Percentiles rank a stretch among this genome's conserved stretches.
These are phyloP conservation scores for Artomyces pyxidatus DNA, from an alignment of 768 basidiomycete genomes.

Conservation along the genomic window DNA sequence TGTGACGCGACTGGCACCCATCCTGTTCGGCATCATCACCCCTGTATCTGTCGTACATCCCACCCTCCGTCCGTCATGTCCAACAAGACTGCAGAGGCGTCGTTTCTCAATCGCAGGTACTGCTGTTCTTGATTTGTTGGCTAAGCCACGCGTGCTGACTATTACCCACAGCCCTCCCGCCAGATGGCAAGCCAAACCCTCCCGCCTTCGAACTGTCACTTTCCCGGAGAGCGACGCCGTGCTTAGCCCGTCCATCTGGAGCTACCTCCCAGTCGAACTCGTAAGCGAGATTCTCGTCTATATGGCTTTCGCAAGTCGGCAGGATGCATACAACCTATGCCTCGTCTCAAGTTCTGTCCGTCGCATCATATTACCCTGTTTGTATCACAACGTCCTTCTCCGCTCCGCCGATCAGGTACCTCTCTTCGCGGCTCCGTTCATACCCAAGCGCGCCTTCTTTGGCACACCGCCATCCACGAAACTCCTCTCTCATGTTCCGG, in stretches of 20 bases:
- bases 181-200: neutral
- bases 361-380: constrained; percentile 12
- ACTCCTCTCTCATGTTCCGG: constrained; percentile 2
- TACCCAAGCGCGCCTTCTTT: neutral
- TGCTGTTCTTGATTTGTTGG: too few species aligned
- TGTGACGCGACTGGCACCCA: too few species aligned
- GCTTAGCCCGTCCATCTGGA: constrained; percentile 6
- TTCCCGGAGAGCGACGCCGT: neutral
- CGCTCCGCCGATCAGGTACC: constrained; percentile 13
- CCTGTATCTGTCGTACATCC: too few species aligned
- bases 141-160: too few species aligned
- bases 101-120: too few species aligned
- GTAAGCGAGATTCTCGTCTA: constrained; percentile 12
- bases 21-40: too few species aligned
- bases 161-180: neutral
- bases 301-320: constrained; percentile 11
- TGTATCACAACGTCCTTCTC: constrained; percentile 15
- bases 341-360: constrained; percentile 17
- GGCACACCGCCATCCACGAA: neutral
- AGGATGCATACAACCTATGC: constrained; percentile 11
- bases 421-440: constrained; percentile 13
- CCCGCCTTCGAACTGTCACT: neutral
- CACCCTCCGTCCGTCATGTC: too few species aligned
- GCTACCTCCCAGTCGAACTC: constrained; percentile 12
- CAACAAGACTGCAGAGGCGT: too few species aligned